Base-by-base conservation (phyloP, 1,139 yeast species). In the Eremothecium sinecaudum region DNA sequence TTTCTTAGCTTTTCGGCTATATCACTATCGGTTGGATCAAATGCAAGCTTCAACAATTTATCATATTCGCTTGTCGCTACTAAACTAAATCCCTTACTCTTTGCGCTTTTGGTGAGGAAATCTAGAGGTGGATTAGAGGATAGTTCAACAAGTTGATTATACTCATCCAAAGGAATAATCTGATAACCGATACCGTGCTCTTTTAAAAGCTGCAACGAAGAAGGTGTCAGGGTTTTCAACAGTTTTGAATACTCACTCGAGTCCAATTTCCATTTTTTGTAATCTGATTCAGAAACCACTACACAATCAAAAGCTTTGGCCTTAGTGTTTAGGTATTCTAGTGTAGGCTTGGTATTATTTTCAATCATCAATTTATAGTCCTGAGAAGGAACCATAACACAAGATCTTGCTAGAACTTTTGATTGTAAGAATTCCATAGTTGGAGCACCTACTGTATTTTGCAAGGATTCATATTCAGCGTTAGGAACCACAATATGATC, bases 161-260 rank as follows among this genome's bases (percentile, higher is more conserved):
- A 35, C 6, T 54, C 58, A 2, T 47, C 51, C 9, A 47, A 42
- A 5, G 64, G 50, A 31, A 69, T 43, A 4, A 67, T 56, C 12
- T 40, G 29, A 24, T 31, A 32, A 2, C 64, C 66, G 11, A 42
- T 33, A 2, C 58, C 52, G 24, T 54, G 48, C 10, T 48, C 48
- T 9, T 33, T 42, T 33, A 57, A 41, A 15, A 45, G 37, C 6
- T 50, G 49, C 18, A 44, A 15, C 3, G 39, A 18, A 9, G 47
- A 43, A 2, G 16, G 18, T 17, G n/a, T 23, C 35, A 19, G 5
- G 14, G 16, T 25, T 6, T 9, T 26, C 17, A 27, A 17, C 21
- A 27, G 14, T 32, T 53, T 47, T 2, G 51, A 56, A 1, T 47
- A 44, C n/a, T 49, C 43, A 7, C 66, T 51, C 20, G 66, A 41